Evolutionary conservation across 371 early-diverging fungal genomes (phyloP), one percentile per base, ranked within the genome.

Genomic region (Mortierella sp.): DNA sequence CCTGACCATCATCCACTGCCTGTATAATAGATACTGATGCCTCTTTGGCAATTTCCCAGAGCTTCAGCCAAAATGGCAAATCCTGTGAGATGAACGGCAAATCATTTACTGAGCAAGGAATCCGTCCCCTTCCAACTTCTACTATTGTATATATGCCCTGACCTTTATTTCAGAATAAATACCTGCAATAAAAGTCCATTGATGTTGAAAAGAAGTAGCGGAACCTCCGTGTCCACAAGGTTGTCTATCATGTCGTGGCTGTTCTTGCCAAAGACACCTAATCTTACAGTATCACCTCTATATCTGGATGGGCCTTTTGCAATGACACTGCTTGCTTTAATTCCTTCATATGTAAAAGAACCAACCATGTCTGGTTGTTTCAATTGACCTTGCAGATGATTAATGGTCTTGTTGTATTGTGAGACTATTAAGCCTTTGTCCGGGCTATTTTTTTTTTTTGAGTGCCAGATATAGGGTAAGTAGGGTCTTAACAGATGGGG

Each of bases 131-230:
- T n/a, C 64, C 64, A 32, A 70, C 58, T 54, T 70, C 71, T 60
- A 60, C n/a, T 64, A 70, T 70, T 42, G 61, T 17, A 64, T 70
- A 70, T 28, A 70, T 22, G 57, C 28, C 71, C 43, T 70, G 71
- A 19, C 58, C 37, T 70, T 60, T 70, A n/a, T n/a, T 53, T 54
- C 23, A 70, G 49, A 53, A 70, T 60, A 64, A 64, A 64, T 59
- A 60, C 71, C 55, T 70, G 71, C 31, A 70, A 37, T 32, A 64
- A 57, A 53, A 70, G 61, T 51, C 71, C 71, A 61, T 70, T 45
- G 55, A 70, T 58, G 71, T 70, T 70, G 71, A 70, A 70, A 64
- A 70, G 71, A n/a, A 70, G 65, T 60, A 70, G 72, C 40, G 72
- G 72, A 19, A 42, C 22, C 34, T 61, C 51, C 32, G 61, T 35